Base-by-base conservation (phyloP, 495 filamentous ascomycete species). In the Tuber indicum region DNA sequence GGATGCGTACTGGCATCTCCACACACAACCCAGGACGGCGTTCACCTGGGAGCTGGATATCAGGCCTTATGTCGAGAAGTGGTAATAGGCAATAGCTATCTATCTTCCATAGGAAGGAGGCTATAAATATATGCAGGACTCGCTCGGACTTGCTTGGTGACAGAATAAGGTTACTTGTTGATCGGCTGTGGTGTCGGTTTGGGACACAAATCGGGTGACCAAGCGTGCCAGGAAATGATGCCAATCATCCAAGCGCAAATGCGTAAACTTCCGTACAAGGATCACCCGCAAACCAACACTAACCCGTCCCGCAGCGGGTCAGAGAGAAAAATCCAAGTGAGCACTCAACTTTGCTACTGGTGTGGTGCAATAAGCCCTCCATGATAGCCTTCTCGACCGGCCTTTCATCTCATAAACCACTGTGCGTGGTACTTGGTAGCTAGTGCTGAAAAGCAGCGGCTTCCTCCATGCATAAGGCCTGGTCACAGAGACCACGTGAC, bases 11-110 rank as follows among this genome's bases (percentile, higher is more conserved):
- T 97, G 93, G 94, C 86, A 92, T 85, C 82, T 97, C 77, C 94
- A 97, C 84, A 92, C 91, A 4, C 94, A 98, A 85, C 92, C 92
- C 32, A 87, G 89, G 75, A 91, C 91, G 21, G 89, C 89, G 8
- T 97, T 94, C 82, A 94, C 93, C 1, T 92, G 91, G 81, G 93
- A 97, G 87, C 82, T 97, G 78, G 94, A 97, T 86, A 84, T 96
- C 74, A 86, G 93, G 76, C 92, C 92, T 5, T 92, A 89, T 84
- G 87, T 93, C 58, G 93, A 96, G 88, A 94, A 94, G 84, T 96
- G 81, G 81, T 83, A 72, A 81, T 82, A 52, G 81, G 81, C 82
- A 72, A 81, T 82, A 52, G 74, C 72, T 69, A 36, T 36, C 36
- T 36, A 66, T 66, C 17, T 62, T 36, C 58, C 26, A 5, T 36